Evolutionary conservation across 768 basidiomycete genomes (phyloP).

Genomic region (Paxillus ammoniavirescens): DNA sequence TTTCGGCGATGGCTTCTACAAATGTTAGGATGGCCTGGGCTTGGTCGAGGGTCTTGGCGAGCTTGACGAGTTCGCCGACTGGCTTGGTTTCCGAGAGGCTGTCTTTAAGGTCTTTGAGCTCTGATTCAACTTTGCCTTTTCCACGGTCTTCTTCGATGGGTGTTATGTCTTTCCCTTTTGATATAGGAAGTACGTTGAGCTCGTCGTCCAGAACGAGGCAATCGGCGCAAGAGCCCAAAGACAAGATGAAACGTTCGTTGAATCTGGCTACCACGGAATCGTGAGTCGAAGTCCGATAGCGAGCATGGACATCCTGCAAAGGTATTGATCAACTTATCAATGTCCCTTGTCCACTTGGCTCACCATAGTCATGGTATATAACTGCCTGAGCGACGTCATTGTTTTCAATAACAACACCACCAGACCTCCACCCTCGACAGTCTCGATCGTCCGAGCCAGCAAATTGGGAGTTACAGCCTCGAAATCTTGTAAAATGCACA

Average conservation of each 20-base stretch:
- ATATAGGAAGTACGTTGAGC: constrained; percentile 94
- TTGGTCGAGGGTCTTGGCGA: constrained; percentile 92
- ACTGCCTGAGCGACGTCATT: constrained; percentile 87
- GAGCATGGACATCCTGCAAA: constrained; percentile 88
- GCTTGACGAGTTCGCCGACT: constrained; percentile 83
- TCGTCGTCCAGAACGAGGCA: constrained; percentile 96
- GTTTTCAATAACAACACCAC: constrained; percentile 91
- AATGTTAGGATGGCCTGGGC: constrained; percentile 93
- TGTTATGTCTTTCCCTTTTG: constrained; percentile 88
- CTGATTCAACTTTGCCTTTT: constrained; percentile 53
- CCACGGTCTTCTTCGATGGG: constrained; percentile 53
- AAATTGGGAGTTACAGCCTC: constrained; percentile 98
- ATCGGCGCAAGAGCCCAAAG: constrained; percentile 88
- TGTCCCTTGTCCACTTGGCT: constrained; percentile 4
- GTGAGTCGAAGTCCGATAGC: constrained; percentile 91
- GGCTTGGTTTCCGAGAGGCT: constrained; percentile 80
- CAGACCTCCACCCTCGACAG: constrained; percentile 92
- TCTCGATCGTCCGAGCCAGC: constrained; percentile 95
- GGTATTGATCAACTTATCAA: not conserved
- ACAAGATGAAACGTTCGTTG: constrained; percentile 98
- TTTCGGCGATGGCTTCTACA: constrained; percentile 89
- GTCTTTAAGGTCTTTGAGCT: constrained; percentile 77
- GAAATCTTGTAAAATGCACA: constrained; percentile 96
- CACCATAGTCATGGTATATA: constrained; percentile 89
- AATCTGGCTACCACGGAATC: constrained; percentile 90